Base-by-base conservation (phyloP, 192 early-diverging fungal genomes). In the Linnemannia zychae region DNA sequence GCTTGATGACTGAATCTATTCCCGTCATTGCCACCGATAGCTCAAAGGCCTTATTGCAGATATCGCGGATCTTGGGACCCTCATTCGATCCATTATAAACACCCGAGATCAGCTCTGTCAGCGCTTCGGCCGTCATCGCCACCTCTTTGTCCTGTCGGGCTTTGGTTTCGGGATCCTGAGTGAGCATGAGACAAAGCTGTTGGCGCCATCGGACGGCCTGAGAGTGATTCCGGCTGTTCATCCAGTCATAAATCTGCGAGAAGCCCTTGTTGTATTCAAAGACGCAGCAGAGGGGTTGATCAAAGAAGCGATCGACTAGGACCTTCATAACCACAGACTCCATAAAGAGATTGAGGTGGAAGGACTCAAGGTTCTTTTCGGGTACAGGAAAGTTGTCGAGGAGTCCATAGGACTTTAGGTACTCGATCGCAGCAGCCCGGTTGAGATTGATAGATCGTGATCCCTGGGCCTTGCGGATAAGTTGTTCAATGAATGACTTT, bases 181-280 rank as follows among this genome's bases (percentile, higher is more conserved):
- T 74, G 20, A 85, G 40, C 83, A 85, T 85, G 37, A 76, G 73
- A 46, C 83, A 79, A 22, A 85, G 73, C 48, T 85, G 83, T 40
- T 85, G 83, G 47, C 83, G 83, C 83, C 83, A 85, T 17, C 83
- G 83, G 28, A 85, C 74, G 17, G 83, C 83, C 20, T 74, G 60
- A 7, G 44, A 73, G 49, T 52, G 31, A 65, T 79, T 85, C 16
- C 78, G 52, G 15, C 38, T 20, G 40, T 44, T 68, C 83, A 85
- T 85, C 83, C 83, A 85, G 37, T 85, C 74, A 44, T 85, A 85
- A 17, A 85, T 76, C 20, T 85, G 74, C 38, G 72, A 20, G 50
- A 85, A 85, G 13, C 78, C 83, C 57, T 76, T 67, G 50, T 85
- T 85, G 37, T 76, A 79, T 24, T 85, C 83, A 72, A 85, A 85